Conservation (phyloP, 208 protist species). For the Acanthamoeba royreba region DNA sequence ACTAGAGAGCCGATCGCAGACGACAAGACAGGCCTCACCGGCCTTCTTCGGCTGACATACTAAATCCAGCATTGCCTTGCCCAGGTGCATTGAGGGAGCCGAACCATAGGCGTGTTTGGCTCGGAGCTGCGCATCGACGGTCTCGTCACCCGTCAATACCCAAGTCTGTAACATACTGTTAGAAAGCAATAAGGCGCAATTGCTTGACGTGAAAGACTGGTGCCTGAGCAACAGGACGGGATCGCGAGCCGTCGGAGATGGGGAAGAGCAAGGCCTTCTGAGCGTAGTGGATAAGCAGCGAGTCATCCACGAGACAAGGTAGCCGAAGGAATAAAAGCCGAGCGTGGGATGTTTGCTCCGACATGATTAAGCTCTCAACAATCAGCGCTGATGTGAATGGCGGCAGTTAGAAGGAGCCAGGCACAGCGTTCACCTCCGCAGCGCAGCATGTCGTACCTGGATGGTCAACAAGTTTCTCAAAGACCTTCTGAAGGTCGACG, state of each 20-base stretch:
- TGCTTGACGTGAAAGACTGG: not conserved
- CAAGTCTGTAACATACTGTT: not conserved
- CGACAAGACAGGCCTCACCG: not conserved
- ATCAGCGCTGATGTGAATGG: conserved; percentile 40
- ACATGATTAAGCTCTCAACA: conserved; percentile 67
- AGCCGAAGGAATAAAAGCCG: conserved; percentile 33
- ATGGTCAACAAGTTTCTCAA: not conserved
- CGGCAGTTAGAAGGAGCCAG: not conserved
- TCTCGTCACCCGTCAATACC: not conserved
- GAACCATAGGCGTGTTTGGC: not conserved
- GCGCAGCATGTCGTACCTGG: not conserved
- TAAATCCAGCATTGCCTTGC: not conserved
- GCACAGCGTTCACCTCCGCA: not conserved
- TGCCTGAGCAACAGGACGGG: not conserved
- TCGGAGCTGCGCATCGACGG: not conserved
- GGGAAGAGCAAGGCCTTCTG: conserved; percentile 57
- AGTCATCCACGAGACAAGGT: conserved; percentile 44
- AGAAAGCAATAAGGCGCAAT: not conserved
- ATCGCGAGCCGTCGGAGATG: not conserved
- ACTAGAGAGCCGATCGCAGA: conserved; percentile 20
- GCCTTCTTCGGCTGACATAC: not conserved
- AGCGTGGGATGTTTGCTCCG: conserved; percentile 51
- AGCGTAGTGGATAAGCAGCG: conserved; percentile 35
- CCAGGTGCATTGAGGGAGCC: not conserved
- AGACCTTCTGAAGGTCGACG: not conserved